Evolutionary conservation across 2,329 filamentous ascomycete species (phyloP), one percentile per base, ranked within the genome.

Genomic region (Aspergillus brunneoviolaceus): DNA sequence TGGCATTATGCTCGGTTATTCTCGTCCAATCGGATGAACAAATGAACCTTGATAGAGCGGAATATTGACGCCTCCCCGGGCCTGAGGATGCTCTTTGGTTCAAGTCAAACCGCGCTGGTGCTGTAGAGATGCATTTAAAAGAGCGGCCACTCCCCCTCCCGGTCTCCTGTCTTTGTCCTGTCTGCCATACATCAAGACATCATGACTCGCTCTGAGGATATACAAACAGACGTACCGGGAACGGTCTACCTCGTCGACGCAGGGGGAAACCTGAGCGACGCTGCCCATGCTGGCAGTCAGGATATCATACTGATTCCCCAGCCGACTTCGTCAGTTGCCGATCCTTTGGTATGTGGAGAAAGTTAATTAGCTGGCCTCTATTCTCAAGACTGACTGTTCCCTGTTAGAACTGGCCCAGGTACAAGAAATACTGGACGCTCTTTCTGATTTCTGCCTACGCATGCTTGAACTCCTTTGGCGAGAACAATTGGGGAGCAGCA

Each of bases 401-500:
- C 3, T 1, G 2, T 2, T 35, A 72, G 70, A 72, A 74, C 29
- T 78, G 76, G 75, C 57, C 70, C 11, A 67, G 59, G 49, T 66
- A 61, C 54, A 78, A 78, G 62, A 79, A 78, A 49, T 71, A 72
- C 61, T 79, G 74, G 64, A 73, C 75, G 11, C 68, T 79, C 1
- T 75, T 77, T 58, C 60, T 79, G 4, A 72, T 77, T 1, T 73
- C 76, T 1, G 59, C 76, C 1, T 79, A 78, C 54, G 76, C 77
- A 2, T 78, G 76, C 47, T 72, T 76, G 1, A 75, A 76, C 60
- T 77, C 75, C 1, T 77, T 74, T 58, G 76, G 75, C 14, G 76
- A 78, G 58, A 79, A 78, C 55, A 76, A 74, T 42, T 70, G 74
- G 47, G 76, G 76, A n/a, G 76, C 76, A 16, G 74, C 76, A 49